phyloP scores from a whole-genome alignment of 176 grass and related monocot genomes.

The Hordeum marinum region DNA sequence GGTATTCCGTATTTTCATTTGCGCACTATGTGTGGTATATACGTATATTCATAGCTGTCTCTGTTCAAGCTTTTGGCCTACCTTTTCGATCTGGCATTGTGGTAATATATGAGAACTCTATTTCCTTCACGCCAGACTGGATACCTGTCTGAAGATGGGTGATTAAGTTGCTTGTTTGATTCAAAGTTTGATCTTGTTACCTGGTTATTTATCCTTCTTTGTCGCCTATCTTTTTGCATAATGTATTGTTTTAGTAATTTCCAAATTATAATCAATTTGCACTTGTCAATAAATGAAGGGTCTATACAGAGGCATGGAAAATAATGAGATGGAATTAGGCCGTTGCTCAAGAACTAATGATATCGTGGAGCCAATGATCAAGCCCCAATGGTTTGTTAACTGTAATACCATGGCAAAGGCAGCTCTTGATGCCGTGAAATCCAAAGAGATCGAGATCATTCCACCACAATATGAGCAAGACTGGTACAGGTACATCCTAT shows the following conservation, averaged over 20 bases:
- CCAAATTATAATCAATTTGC: conserved; percentile 15
- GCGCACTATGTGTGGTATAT: neutral
- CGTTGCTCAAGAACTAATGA: conserved; percentile 90
- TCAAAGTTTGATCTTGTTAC: neutral
- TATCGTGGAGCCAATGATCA: conserved; percentile 92
- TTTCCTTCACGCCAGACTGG: neutral
- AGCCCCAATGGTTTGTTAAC: conserved; percentile 91
- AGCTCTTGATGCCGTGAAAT: conserved; percentile 70
- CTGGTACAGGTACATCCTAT: conserved; percentile 68
- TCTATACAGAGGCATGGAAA: conserved; percentile 67
- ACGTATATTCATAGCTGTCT: neutral
- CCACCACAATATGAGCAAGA: conserved; percentile 93
- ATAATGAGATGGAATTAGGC: conserved; percentile 94
- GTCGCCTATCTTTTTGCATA: neutral
- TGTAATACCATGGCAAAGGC: conserved; percentile 78
- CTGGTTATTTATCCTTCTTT: neutral
- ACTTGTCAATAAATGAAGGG: conserved; percentile 45
- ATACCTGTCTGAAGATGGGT: neutral
- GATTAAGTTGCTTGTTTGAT: neutral
- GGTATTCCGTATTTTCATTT: neutral
- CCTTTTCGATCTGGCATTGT: conserved; percentile 3
- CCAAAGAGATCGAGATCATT: conserved; percentile 82
- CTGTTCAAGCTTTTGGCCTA: neutral
- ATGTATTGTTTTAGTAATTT: conserved; percentile 2
- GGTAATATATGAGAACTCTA: neutral